Conservation (phyloP, 1,139 yeast species). For the Pichia sp. region DNA sequence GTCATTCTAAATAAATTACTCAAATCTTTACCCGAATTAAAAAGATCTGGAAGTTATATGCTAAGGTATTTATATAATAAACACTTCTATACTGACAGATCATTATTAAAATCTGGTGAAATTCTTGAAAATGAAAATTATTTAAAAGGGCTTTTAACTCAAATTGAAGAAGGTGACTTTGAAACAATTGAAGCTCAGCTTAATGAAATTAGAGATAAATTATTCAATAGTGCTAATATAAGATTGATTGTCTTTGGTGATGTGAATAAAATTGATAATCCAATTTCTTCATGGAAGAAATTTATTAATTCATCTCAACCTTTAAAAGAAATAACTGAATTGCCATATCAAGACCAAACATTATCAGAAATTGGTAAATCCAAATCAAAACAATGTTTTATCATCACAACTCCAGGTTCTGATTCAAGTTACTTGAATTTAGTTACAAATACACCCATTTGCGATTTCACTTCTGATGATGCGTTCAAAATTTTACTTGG, state of each 20-base stretch:
- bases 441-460: slow-evolving; percentile 54
- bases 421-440: slow-evolving; percentile 75
- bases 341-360: slow-evolving; percentile 53
- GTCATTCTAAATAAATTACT: slow-evolving; percentile 69
- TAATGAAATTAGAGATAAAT: slow-evolving; percentile 47
- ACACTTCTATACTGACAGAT: slow-evolving; percentile 47
- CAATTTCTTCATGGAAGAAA: slow-evolving; percentile 58
- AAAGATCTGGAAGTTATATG: slow-evolving; percentile 74
- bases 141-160: slow-evolving; percentile 43
- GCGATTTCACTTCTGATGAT: slow-evolving; percentile 58
- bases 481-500: slow-evolving; percentile 67
- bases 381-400: slow-evolving; percentile 51
- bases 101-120: slow-evolving; percentile 66
- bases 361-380: slow-evolving; percentile 52
- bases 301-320: slow-evolving; percentile 31
- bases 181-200: slow-evolving; percentile 47
- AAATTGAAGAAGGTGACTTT: slow-evolving; percentile 43
- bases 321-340: slow-evolving; percentile 14
- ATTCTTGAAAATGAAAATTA: slow-evolving; percentile 56
- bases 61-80: slow-evolving; percentile 57
- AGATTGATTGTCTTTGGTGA: slow-evolving; percentile 73
- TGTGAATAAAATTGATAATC: slow-evolving; percentile 41
- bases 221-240: slow-evolving; percentile 57
- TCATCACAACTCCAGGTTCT: slow-evolving; percentile 76
- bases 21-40: slow-evolving; percentile 70